phyloP scores from a whole-genome alignment of 257 asterid genomes.

The Nicotiana benthamiana region DNA sequence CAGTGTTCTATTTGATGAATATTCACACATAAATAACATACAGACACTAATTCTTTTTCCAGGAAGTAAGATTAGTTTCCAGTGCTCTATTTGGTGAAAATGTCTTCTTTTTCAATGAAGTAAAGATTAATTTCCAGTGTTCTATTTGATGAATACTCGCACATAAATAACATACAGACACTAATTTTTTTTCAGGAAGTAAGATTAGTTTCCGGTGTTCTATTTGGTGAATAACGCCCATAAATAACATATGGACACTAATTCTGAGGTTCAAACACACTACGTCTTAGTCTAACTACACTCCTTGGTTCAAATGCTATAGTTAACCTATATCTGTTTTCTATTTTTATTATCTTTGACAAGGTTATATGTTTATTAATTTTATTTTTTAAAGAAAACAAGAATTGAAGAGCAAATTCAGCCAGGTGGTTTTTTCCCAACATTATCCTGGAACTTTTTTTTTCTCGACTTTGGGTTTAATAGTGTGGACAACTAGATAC shows the following conservation, averaged over 20 bases:
- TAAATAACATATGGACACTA: background rate
- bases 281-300: background rate
- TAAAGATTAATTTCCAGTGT: background rate
- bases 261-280: background rate
- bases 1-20: too few relatives aligned
- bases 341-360: background rate
- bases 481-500: slow-evolving; percentile 1
- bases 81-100: too few relatives aligned
- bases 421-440: background rate
- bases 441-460: background rate
- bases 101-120: background rate
- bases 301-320: background rate
- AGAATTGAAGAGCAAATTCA: background rate
- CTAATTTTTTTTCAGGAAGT: background rate
- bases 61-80: too few relatives aligned
- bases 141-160: background rate
- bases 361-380: background rate
- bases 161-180: background rate
- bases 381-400: background rate
- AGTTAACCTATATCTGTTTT: background rate
- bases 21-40: background rate
- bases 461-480: background rate
- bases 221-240: background rate
- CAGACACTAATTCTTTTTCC: background rate
- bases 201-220: background rate